phyloP scores from a whole-genome alignment of 148 eudicot genomes.

The Euryodendron excelsum region DNA sequence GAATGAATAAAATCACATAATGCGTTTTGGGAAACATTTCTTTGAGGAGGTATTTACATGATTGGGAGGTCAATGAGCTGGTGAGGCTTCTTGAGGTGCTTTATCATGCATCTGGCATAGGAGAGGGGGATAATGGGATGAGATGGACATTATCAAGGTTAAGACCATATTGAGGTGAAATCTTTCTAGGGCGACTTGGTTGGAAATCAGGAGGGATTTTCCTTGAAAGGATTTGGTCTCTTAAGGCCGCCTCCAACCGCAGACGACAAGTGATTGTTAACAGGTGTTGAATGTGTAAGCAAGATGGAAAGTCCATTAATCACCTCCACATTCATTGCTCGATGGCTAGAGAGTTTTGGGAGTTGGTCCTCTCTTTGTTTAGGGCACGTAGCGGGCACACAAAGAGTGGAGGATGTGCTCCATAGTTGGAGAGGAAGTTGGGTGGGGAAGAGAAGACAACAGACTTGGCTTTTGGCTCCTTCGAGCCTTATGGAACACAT shows the following conservation, averaged over 20 bases:
- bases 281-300: too few species aligned
- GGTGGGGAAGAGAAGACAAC: too few species aligned
- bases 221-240: not conserved
- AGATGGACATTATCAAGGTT: not conserved
- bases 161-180: not conserved
- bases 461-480: too few species aligned
- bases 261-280: not conserved
- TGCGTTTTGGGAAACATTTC: too few species aligned
- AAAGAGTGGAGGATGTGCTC: not conserved
- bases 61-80: not conserved
- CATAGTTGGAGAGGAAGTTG: not conserved
- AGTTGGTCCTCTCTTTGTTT: too few species aligned
- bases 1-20: not conserved
- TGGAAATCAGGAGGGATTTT: not conserved
- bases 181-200: not conserved
- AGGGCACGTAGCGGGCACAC: not conserved
- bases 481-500: too few species aligned
- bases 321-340: too few species aligned
- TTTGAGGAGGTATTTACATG: not conserved
- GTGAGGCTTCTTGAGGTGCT: not conserved
- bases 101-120: not conserved
- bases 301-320: not conserved
- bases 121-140: not conserved
- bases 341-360: too few species aligned
- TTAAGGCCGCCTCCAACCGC: not conserved